These are phyloP conservation scores for Camellia granthamiana DNA, from an alignment of 148 eudicot genomes.

Conservation along the genomic window DNA sequence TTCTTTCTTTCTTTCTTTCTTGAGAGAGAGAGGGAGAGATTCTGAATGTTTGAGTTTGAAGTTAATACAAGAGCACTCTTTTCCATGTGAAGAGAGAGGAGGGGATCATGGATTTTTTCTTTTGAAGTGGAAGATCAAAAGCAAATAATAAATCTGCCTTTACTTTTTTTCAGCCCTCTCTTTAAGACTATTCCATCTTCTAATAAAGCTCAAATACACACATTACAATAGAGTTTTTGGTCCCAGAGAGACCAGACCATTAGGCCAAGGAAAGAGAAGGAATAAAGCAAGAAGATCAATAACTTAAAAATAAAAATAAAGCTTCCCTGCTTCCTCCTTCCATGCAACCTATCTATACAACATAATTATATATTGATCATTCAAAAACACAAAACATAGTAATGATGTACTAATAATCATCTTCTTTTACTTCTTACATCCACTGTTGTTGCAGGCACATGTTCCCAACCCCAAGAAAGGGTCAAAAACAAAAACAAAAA, in stretches of 20 bases:
- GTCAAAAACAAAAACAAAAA: not conserved
- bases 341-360: conserved; percentile 27
- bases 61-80: conserved; percentile 63
- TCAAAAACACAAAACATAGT: conserved; percentile 32
- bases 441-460: conserved; percentile 64
- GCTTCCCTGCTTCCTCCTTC: conserved; percentile 23
- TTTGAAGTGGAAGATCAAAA: conserved; percentile 65
- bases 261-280: conserved; percentile 31
- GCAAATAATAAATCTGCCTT: conserved; percentile 52
- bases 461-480: conserved; percentile 40
- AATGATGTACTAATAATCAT: conserved; percentile 74
- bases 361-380: conserved; percentile 32
- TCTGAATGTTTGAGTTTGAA: conserved; percentile 3
- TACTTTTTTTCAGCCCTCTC: conserved; percentile 56
- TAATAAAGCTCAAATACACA: conserved; percentile 34
- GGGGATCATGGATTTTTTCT: not conserved
- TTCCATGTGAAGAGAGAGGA: conserved; percentile 43
- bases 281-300: conserved; percentile 24
- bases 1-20: conserved; percentile 6
- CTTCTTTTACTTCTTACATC: conserved; percentile 47
- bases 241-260: conserved; percentile 41
- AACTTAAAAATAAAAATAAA: conserved; percentile 15
- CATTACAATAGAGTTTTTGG: conserved; percentile 23
- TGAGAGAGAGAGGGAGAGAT: not conserved
- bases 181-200: conserved; percentile 82